These are phyloP conservation scores for Zoysia pacifica DNA, from an alignment of 176 grass and related monocot species.

Conservation along the genomic window DNA sequence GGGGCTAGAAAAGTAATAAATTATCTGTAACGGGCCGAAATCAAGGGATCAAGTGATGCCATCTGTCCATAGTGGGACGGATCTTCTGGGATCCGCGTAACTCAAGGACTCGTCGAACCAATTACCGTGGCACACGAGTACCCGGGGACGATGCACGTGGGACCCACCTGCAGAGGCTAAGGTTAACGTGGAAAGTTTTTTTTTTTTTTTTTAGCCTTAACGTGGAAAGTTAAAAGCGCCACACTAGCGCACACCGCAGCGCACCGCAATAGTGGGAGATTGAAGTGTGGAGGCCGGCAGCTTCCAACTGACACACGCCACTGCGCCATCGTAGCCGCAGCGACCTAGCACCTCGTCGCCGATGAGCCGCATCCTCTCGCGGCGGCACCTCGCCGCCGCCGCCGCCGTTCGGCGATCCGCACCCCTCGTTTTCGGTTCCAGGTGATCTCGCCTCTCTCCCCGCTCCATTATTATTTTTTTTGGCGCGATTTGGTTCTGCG, in stretches of 20 bases:
- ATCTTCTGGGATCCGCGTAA: conserved; percentile 18
- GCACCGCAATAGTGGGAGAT: not conserved
- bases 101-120: not conserved
- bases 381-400: conserved; percentile 27
- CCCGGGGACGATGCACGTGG: not conserved
- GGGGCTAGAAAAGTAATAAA: not conserved
- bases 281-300: not conserved
- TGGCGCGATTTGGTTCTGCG: not conserved
- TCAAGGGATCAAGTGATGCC: not conserved
- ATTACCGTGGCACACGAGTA: not conserved
- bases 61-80: not conserved
- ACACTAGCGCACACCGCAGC: not conserved
- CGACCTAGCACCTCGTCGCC: conserved; percentile 13
- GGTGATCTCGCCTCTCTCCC: conserved; percentile 17
- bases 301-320: conserved; percentile 23
- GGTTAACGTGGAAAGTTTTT: not conserved
- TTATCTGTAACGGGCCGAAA: not conserved
- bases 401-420: conserved; percentile 4
- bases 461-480: not conserved
- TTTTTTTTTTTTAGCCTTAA: too few relatives aligned
- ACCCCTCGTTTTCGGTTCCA: conserved; percentile 33
- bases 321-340: not conserved
- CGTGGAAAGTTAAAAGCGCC: not conserved
- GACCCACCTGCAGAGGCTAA: not conserved
- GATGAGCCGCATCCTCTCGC: conserved; percentile 51